Base-by-base conservation (phyloP, 2,329 filamentous ascomycete species). In the Hymenoscyphus repandus region DNA sequence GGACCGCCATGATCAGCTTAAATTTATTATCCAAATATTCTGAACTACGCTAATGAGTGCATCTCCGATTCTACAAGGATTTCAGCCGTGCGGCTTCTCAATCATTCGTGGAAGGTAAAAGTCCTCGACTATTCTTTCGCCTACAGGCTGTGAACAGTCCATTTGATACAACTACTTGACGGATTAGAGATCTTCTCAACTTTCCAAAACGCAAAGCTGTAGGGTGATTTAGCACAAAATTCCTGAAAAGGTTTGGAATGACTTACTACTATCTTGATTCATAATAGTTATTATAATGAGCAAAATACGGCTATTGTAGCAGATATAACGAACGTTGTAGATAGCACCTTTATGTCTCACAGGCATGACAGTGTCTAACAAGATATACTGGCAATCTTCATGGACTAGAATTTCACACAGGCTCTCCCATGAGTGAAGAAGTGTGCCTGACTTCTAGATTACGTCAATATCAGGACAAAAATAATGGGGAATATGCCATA, bases 1-100 rank as follows among this genome's bases (percentile, higher is more conserved):
- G 68, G 66, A 13, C 60, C 52, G 6, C n/a, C n/a, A n/a, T n/a
- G n/a, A n/a, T n/a, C n/a, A n/a, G n/a, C n/a, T n/a, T n/a, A n/a
- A n/a, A n/a, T n/a, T n/a, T n/a, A n/a, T n/a, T n/a, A n/a, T n/a
- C n/a, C n/a, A n/a, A n/a, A n/a, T n/a, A n/a, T n/a, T n/a, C n/a
- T n/a, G n/a, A n/a, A n/a, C n/a, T n/a, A n/a, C n/a, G n/a, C 50
- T 54, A 13, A 66, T 59, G 2, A 66, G 32, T 13, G 18, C 82
- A 66, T 90, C 87, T 2, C 86, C 86, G 54, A 91, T 81, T 17
- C 38, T 31, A n/a, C 81, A 85, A 59, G 69, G 85, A 77, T 85
- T 82, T 64, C 81, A 78, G 3, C 78, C 79, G 1, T 70, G 75
- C 10, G 43, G 27, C 18, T 43, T 49, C 18, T 41, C 17, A 20